phyloP scores from a whole-genome alignment of 208 protist species.

The Giardia muris region DNA sequence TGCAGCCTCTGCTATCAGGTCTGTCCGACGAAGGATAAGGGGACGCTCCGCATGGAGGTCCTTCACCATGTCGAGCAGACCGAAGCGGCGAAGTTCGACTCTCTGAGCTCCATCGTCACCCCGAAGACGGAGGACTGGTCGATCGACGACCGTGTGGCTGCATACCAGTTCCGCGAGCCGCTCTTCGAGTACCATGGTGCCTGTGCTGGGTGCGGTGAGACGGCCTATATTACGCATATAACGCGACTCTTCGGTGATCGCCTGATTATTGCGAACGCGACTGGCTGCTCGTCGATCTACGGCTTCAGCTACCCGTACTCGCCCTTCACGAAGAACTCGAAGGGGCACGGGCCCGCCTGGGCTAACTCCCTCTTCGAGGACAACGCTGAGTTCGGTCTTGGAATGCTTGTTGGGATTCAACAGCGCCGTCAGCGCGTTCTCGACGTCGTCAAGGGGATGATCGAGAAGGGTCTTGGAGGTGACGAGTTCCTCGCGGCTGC shows the following conservation, averaged over 20 bases:
- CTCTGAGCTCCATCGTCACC: constrained; percentile 16
- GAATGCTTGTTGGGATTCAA: constrained; percentile 27
- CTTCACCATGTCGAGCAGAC: constrained; percentile 30
- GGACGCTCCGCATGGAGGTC: constrained; percentile 41
- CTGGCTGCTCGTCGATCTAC: constrained; percentile 49
- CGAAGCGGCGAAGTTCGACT: constrained; percentile 49
- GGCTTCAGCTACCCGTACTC: constrained; percentile 33
- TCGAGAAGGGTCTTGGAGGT: not conserved
- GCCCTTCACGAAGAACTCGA: constrained; percentile 29
- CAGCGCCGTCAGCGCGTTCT: constrained; percentile 31
- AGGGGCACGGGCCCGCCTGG: constrained; percentile 43
- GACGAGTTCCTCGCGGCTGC: not conserved
- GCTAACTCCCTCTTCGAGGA: constrained; percentile 47
- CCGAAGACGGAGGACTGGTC: constrained; percentile 6
- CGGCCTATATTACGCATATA: constrained; percentile 53
- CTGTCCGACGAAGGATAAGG: constrained; percentile 47
- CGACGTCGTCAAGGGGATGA: not conserved
- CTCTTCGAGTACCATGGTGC: constrained; percentile 56
- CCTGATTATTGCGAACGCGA: constrained; percentile 56
- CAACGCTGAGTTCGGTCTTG: constrained; percentile 44
- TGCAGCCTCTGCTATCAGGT: constrained; percentile 50
- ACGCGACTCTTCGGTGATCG: constrained; percentile 58
- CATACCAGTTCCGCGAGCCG: constrained; percentile 50
- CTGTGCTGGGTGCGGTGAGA: constrained; percentile 58
- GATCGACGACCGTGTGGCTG: constrained; percentile 14